A percentile compares a stretch with the other conserved stretches of the same genome.
These are phyloP conservation scores for Solanum hybrid DNA, from an alignment of 305 asterid genomes.

Conservation along the genomic window DNA sequence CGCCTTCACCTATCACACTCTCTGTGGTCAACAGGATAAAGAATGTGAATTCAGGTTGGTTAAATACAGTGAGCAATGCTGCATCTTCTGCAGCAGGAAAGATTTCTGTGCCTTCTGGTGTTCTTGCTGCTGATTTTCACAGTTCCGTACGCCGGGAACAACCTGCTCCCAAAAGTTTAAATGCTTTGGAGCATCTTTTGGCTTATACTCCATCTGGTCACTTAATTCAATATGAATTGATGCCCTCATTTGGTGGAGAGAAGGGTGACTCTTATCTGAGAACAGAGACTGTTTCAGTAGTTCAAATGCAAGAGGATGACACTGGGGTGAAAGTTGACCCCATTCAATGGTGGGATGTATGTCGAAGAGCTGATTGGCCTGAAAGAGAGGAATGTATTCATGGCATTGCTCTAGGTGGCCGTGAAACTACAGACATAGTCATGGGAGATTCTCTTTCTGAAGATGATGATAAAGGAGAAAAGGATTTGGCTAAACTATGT, in stretches of 20 bases:
- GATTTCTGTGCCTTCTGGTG: slow-evolving; percentile 74
- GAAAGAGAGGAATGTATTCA: slow-evolving; percentile 80
- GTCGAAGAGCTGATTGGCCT: slow-evolving; percentile 86
- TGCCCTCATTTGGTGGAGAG: slow-evolving; percentile 51
- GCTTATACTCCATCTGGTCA: slow-evolving; percentile 87
- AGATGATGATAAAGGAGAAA: slow-evolving; percentile 27
- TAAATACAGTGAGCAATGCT: slow-evolving; percentile 82
- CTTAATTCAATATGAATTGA: slow-evolving; percentile 81
- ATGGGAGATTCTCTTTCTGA: slow-evolving; percentile 38
- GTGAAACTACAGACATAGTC: slow-evolving; percentile 30
- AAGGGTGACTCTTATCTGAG: slow-evolving; percentile 32
- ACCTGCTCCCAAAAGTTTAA: slow-evolving; percentile 26
- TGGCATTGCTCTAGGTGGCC: slow-evolving; percentile 43
- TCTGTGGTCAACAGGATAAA: slow-evolving; percentile 75
- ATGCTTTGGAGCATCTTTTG: slow-evolving; percentile 66
- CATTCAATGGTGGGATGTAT: slow-evolving; percentile 96
- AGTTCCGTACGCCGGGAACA: slow-evolving; percentile 42
- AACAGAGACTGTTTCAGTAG: slow-evolving; percentile 41
- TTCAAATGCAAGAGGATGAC: slow-evolving; percentile 63
- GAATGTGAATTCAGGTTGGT: slow-evolving; percentile 63
- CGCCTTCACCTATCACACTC: slow-evolving; percentile 59
- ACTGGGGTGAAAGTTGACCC: slow-evolving; percentile 75
- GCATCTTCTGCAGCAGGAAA: slow-evolving; percentile 86
- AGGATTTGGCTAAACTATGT: slow-evolving; percentile 38
- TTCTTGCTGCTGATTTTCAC: slow-evolving; percentile 81